Percentiles rank a stretch among this genome's conserved stretches.
These are phyloP conservation scores for Colletotrichum cuscutae DNA, from an alignment of 2,329 filamentous ascomycete species.

Conservation along the genomic window DNA sequence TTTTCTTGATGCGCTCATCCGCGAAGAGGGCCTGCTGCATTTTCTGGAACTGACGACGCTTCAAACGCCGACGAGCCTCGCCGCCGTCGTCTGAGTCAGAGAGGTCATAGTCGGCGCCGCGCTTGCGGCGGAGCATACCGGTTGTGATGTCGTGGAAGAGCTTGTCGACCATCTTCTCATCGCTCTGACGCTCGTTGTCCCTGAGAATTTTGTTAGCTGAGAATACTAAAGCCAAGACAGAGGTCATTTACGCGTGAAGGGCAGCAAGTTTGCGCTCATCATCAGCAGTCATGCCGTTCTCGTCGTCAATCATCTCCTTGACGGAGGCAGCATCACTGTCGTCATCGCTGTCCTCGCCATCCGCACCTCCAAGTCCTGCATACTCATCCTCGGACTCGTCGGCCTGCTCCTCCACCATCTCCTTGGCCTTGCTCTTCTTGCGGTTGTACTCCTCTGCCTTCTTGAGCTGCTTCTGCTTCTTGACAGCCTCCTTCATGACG, in stretches of 20 bases:
- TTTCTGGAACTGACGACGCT: constrained; percentile 87
- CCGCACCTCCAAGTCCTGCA: constrained; percentile 88
- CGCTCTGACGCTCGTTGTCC: constrained; percentile 80
- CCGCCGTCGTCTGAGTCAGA: constrained; percentile 92
- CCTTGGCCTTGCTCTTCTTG: constrained; percentile 87
- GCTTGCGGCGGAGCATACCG: constrained; percentile 85
- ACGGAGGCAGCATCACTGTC: constrained; percentile 77
- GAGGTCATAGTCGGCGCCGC: constrained; percentile 83
- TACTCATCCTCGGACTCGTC: constrained; percentile 99
- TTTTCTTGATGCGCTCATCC: constrained; percentile 90
- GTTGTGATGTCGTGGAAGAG: constrained; percentile 93
- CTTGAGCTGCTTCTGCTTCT: constrained; percentile 63
- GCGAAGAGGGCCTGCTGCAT: constrained; percentile 90
- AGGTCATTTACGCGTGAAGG: constrained; percentile 82
- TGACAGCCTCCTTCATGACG: constrained; percentile 74
- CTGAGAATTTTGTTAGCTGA: constrained; percentile 52
- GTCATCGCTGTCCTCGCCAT: constrained; percentile 86
- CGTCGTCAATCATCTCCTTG: constrained; percentile 91
- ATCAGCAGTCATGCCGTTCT: constrained; percentile 73
- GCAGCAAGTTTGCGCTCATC: constrained; percentile 87
- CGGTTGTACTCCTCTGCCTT: constrained; percentile 74
- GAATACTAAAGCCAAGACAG: neutral
- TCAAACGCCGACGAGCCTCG: constrained; percentile 80
- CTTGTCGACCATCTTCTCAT: constrained; percentile 90
- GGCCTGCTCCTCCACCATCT: constrained; percentile 91